phyloP scores from a whole-genome alignment of 2,329 filamentous ascomycete genomes.

The Xylaria sp. region DNA sequence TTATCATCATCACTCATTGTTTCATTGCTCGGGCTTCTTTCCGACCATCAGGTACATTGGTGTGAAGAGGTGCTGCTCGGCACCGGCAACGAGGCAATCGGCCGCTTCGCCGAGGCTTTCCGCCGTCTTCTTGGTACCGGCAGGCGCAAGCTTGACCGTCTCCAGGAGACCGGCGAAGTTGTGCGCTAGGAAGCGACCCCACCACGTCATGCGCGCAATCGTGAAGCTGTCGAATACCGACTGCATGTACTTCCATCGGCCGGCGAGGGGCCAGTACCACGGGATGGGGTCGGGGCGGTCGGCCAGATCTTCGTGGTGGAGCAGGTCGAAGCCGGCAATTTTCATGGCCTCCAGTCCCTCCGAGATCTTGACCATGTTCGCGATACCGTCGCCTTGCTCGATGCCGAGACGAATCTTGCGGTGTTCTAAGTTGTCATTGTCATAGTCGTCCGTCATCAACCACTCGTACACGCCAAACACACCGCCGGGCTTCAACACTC shows the following conservation, averaged over 20 bases:
- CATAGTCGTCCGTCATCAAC: constrained; percentile 97
- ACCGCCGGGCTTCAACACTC: constrained; percentile 94
- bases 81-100: constrained; percentile 88
- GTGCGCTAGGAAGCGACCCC: constrained; percentile 80
- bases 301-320: constrained; percentile 88
- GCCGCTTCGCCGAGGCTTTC: constrained; percentile 85
- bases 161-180: constrained; percentile 82
- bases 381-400: constrained; percentile 95
- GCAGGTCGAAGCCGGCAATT: constrained; percentile 84
- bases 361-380: constrained; percentile 92
- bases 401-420: constrained; percentile 93
- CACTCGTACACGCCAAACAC: constrained; percentile 98
- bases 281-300: constrained; percentile 78
- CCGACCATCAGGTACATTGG: constrained; percentile 98
- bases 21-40: constrained; percentile 74
- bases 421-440: constrained; percentile 87
- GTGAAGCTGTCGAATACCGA: constrained; percentile 83
- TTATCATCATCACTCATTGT: constrained; percentile 31
- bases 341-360: constrained; percentile 87
- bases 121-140: constrained; percentile 93
- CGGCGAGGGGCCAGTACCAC: constrained; percentile 94
- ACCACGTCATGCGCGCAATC: constrained; percentile 88
- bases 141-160: constrained; percentile 77
- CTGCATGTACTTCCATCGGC: constrained; percentile 85
- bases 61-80: constrained; percentile 90